phyloP scores from a whole-genome alignment of 768 basidiomycete species.

The Gloeopeniophorella convolvens region DNA sequence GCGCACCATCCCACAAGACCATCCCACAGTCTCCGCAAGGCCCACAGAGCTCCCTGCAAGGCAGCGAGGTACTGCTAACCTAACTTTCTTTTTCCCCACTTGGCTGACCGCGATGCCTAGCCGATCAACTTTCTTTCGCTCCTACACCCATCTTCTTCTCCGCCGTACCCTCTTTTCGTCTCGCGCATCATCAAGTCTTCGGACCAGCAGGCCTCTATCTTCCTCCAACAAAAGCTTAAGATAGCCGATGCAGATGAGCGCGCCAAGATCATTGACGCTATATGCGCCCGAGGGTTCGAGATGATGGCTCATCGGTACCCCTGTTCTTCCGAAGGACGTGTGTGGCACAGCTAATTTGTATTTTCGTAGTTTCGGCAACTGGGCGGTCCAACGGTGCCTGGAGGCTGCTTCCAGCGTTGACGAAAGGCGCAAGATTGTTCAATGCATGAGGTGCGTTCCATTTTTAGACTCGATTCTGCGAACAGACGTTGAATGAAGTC shows the following conservation, averaged over 20 bases:
- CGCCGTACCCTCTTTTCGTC: slow-evolving; percentile 78
- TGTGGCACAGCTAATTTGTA: neutral
- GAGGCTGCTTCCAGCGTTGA: slow-evolving; percentile 71
- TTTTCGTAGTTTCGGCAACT: slow-evolving; percentile 72
- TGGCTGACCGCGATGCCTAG: slow-evolving; percentile 31
- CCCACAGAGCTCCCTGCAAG: slow-evolving; percentile 25
- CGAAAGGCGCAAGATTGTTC: slow-evolving; percentile 73
- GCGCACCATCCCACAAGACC: slow-evolving; percentile 14
- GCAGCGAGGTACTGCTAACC: slow-evolving; percentile 42
- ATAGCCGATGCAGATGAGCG: slow-evolving; percentile 74
- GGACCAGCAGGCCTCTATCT: slow-evolving; percentile 87
- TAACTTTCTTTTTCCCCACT: neutral
- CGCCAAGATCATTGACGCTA: slow-evolving; percentile 80
- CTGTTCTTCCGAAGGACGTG: neutral
- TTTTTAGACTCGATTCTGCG: neutral
- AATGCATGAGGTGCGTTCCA: slow-evolving; percentile 68
- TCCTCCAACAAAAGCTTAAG: slow-evolving; percentile 85
- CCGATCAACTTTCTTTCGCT: slow-evolving; percentile 87
- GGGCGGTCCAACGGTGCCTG: slow-evolving; percentile 84
- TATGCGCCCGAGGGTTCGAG: slow-evolving; percentile 76
- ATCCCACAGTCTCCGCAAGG: slow-evolving; percentile 13
- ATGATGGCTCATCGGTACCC: slow-evolving; percentile 86
- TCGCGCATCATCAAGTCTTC: slow-evolving; percentile 83
- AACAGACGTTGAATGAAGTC: neutral
- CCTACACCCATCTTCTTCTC: slow-evolving; percentile 78